These are phyloP conservation scores for Populus simonii DNA, from an alignment of 345 rosid species.

Conservation along the genomic window DNA sequence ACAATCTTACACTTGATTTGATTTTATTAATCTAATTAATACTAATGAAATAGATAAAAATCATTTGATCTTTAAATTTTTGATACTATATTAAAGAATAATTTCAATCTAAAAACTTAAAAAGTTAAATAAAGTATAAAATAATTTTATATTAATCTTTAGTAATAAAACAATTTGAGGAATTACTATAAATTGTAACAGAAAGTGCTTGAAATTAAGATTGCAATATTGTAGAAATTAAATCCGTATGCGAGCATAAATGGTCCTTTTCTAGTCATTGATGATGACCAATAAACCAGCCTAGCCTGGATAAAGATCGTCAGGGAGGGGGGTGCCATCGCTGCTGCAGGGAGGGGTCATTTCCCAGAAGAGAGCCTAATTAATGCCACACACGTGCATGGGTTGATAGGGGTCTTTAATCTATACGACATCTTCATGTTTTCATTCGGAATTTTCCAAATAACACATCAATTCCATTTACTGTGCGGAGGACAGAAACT, in stretches of 20 bases:
- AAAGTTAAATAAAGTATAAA: too few species aligned
- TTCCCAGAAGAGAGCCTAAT: not conserved
- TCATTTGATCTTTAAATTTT: too few species aligned
- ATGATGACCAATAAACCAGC: conserved; percentile 20
- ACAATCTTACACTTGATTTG: too few species aligned
- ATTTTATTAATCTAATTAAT: too few species aligned
- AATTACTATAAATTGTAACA: too few species aligned
- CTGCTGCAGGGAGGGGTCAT: not conserved
- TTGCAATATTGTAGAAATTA: too few species aligned
- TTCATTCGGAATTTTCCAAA: not conserved
- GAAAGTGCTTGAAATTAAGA: too few species aligned
- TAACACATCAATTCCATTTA: not conserved
- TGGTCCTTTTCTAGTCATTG: conserved; percentile 19
- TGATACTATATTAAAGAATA: too few species aligned
- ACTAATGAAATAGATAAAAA: too few species aligned
- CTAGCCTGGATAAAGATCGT: conserved; percentile 17
- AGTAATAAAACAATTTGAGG: too few species aligned
- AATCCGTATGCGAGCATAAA: not conserved
- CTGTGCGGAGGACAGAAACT: not conserved
- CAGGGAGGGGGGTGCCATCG: not conserved
- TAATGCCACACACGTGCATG: conserved; percentile 29
- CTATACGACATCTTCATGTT: not conserved
- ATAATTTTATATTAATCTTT: too few species aligned
- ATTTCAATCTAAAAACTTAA: too few species aligned
- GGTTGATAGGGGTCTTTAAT: not conserved